phyloP scores from a whole-genome alignment of 805 yeast species.

The Starmerella geochares region DNA sequence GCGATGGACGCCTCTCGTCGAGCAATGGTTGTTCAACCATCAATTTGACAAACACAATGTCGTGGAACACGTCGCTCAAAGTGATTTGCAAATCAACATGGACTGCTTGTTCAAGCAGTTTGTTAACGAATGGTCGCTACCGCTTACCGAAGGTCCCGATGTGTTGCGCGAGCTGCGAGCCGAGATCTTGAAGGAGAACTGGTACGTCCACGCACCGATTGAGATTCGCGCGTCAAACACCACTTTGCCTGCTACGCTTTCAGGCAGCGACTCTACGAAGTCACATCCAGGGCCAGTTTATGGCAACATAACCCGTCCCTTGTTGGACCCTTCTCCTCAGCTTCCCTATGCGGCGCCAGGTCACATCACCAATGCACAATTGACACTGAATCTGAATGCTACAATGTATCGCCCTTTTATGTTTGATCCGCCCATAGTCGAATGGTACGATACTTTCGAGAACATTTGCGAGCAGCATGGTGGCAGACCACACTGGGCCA shows the following conservation, averaged over 20 bases:
- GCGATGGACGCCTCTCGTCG: constrained; percentile 71
- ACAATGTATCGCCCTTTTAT: constrained; percentile 94
- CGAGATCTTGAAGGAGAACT: constrained; percentile 54
- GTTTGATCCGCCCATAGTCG: constrained; percentile 52
- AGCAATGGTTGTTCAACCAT: constrained; percentile 70
- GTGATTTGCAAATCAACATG: constrained; percentile 85
- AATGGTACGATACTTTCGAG: constrained; percentile 82
- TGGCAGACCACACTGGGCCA: constrained; percentile 98
- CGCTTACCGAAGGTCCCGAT: constrained; percentile 65
- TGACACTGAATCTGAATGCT: constrained; percentile 81
- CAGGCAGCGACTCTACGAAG: background rate
- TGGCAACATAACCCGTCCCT: constrained; percentile 77
- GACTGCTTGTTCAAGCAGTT: constrained; percentile 90
- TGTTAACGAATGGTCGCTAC: constrained; percentile 97
- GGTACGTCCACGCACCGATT: constrained; percentile 86
- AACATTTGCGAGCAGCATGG: constrained; percentile 62
- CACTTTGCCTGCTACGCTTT: constrained; percentile 30
- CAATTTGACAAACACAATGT: constrained; percentile 53
- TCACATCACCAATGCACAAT: constrained; percentile 55
- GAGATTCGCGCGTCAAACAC: constrained; percentile 91
- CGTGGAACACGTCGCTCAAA: constrained; percentile 51
- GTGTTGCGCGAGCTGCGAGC: constrained; percentile 40
- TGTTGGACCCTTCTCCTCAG: constrained; percentile 67
- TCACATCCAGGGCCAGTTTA: constrained; percentile 53
- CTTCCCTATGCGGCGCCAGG: constrained; percentile 43